Base-by-base conservation (phyloP, 192 early-diverging fungal genomes). In the Dimargaris cristalligena region DNA sequence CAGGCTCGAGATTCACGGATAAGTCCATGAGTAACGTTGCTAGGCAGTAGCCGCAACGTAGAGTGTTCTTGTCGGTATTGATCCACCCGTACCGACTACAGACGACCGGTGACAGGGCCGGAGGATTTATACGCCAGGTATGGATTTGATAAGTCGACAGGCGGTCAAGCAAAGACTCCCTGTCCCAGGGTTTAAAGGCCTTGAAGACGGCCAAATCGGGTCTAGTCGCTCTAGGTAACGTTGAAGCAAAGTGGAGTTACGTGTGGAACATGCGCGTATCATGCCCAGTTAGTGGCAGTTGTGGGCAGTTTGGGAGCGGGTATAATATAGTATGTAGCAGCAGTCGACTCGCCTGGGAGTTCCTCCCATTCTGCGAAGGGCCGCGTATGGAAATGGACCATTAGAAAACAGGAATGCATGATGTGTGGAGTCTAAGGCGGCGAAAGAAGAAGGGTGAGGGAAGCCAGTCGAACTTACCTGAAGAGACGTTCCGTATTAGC, bases 21-120 rank as follows among this genome's bases (percentile, higher is more conserved):
- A 67, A 60, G 23, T 67, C 73, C 58, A 74, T 71, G 33, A 16
- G 50, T 1, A 74, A 52, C 16, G 62, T 62, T 4, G 73, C 67
- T 0, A 63, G 57, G 46, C 74, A 75, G 44, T 58, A 30, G 34
- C 62, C 58, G 51, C 74, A 75, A 35, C 61, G 61, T 23, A 75
- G 61, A 46, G 68, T 75, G 41, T 66, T 66, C 54, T 63, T 69
- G 57, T 68, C 70, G 22, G 56, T 30, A 47, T 75, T 75, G 35
- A 66, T 52, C 74, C 74, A 75, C 34, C 74, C 74, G 38, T 66
- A 70, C 22, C 67, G 70, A 9, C 67, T 66, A 35, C 74, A 75
- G 41, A 61, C 60, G 6, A 70, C 70, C 0, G 74, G 74, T 48
- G 62, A 71, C 45, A 75, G 58, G 30, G 20, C 23, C 10, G 57